Evolutionary conservation across 352 stramenopile species (phyloP).

Genomic region (Thalassiosira exigua): DNA sequence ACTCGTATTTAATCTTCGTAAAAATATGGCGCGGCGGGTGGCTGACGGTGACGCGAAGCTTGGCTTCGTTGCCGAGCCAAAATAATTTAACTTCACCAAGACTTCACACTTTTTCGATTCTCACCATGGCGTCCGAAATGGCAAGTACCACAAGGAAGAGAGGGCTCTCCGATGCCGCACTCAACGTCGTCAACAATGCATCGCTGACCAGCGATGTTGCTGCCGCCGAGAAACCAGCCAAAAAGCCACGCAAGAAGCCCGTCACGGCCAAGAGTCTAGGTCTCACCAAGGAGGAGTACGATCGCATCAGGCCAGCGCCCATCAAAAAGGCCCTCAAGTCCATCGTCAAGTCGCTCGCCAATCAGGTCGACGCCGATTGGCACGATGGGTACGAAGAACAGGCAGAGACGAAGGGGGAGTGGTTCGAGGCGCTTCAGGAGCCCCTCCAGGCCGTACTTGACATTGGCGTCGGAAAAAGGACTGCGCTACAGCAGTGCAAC

Average conservation of each 20-base stretch:
- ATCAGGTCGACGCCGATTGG: slow-evolving; percentile 15
- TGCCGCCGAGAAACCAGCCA: slow-evolving; percentile 2
- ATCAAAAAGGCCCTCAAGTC: slow-evolving; percentile 14
- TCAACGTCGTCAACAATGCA: background rate
- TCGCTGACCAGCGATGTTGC: background rate
- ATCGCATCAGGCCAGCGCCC: slow-evolving; percentile 11
- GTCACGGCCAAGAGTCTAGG: slow-evolving; percentile 23
- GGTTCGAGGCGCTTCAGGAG: slow-evolving; percentile 19
- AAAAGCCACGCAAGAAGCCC: slow-evolving; percentile 15
- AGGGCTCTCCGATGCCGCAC: slow-evolving; percentile 11
- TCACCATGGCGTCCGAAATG: too few species aligned
- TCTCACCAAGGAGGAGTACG: slow-evolving; percentile 17
- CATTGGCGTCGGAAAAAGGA: slow-evolving; percentile 19
- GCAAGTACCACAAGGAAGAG: slow-evolving; percentile 17
- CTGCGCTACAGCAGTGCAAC: slow-evolving; percentile 17
- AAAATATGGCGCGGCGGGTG: too few species aligned
- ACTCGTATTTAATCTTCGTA: too few species aligned
- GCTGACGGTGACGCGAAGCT: too few species aligned
- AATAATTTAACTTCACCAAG: too few species aligned
- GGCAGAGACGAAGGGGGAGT: slow-evolving; percentile 7
- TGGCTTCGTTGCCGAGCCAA: too few species aligned
- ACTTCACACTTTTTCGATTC: too few species aligned
- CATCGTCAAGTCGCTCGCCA: slow-evolving; percentile 15
- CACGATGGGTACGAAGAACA: slow-evolving; percentile 22
- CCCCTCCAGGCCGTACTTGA: slow-evolving; percentile 21